Base-by-base conservation (phyloP, 1,284 basidiomycete species). In the Cystobasidium slooffiae region DNA sequence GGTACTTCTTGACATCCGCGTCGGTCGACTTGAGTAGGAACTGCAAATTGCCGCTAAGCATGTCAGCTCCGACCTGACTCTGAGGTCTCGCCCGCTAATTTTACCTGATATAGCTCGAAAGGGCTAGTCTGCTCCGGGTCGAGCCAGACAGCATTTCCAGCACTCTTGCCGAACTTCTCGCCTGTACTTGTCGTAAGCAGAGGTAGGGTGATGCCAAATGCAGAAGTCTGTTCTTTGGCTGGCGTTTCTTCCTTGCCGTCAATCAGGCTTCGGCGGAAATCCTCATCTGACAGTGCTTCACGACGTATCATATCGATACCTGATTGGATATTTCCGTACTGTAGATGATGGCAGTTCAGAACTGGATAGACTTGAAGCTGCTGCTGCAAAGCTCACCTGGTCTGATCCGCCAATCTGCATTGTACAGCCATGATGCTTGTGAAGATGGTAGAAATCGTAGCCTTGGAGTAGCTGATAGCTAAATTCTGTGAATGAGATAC, bases 361-460 rank as follows among this genome's bases (percentile, higher is more conserved):
- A 63, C 2, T 22, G 12, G 9, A 14, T 47, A 7, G 61, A 22
- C 0, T 22, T 51, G 16, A 47, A 43, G 18, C 8, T 8, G 93
- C 91, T 22, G 94, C 84, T 76, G 99, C 97, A 81, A 99, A 99
- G n/a, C 97, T 96, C 90, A 95, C 95, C 82, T 99, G 97, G 82
- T 99, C 97, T 0, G 92, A 94, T 3, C 97, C 97, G 61, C 97
- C 97, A 53, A 99, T 84, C 83, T 99, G 97, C 56, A 98, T 87
- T 1, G 88, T 88, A 82, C 96, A 98, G 0, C 84, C 84, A 64
- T 88, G 85, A 39, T 86, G 82, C 76, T 85, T 84, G 83, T 95
- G 86, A 1, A 99, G 86, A 75, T 90, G 85, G 76, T 90, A 87
- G 83, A 97, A 99, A 83, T 99, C 97, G 83, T 94, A 92, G 1